Conservation (phyloP, 257 asterid species). For the Ocimum tenuiflorum region DNA sequence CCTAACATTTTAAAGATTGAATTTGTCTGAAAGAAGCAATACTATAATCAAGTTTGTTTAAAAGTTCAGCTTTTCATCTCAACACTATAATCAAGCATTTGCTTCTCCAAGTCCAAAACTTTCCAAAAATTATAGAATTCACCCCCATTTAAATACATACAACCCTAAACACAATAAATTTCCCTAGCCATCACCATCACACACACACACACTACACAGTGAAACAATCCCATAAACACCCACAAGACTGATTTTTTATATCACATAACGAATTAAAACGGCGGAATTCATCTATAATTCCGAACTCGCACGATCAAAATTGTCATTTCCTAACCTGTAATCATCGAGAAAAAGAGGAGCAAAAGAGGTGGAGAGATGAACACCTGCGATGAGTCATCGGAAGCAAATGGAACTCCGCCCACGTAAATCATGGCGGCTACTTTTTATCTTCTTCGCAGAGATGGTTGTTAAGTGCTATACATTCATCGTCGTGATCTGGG, state of each 20-base stretch:
- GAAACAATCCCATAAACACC: constrained; percentile 9
- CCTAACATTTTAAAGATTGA: too few relatives aligned
- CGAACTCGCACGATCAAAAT: background rate
- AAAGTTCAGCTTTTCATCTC: background rate
- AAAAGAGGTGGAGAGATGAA: background rate
- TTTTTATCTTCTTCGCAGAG: background rate
- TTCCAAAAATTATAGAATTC: background rate
- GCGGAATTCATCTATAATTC: background rate
- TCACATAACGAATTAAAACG: background rate
- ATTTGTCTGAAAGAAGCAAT: too few relatives aligned
- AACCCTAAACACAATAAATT: background rate
- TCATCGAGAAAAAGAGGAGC: background rate
- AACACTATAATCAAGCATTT: background rate
- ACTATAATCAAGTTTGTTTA: background rate
- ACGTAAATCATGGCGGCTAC: constrained; percentile 54
- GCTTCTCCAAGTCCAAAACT: background rate
- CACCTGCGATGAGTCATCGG: constrained; percentile 48
- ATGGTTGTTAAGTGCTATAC: background rate
- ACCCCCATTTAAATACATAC: too few relatives aligned
- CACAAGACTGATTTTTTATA: background rate
- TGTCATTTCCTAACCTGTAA: background rate
- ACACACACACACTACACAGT: background rate
- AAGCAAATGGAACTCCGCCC: constrained; percentile 42
- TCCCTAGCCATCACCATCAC: background rate
- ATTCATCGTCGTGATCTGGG: too few relatives aligned